Conservation (phyloP, 192 early-diverging fungal genomes). For the Coemansia aciculifera region DNA sequence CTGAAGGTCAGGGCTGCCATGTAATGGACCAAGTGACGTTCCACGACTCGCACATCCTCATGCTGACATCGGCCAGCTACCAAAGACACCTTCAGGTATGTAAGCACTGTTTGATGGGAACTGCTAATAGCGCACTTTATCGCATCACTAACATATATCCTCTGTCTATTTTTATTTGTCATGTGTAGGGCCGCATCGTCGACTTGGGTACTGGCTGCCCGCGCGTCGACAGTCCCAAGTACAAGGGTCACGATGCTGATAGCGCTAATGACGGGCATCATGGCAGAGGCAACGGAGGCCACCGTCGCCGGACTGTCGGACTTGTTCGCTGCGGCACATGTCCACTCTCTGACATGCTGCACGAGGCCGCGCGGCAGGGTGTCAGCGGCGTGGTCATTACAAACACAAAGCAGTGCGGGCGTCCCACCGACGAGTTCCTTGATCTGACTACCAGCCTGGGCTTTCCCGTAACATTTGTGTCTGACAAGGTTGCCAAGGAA, state of each 20-base stretch:
- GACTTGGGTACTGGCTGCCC: slow-evolving; percentile 26
- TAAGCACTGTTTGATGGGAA: neutral
- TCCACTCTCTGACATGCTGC: slow-evolving; percentile 31
- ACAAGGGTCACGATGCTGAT: neutral
- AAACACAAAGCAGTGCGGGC: slow-evolving; percentile 46
- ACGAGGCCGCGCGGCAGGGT: slow-evolving; percentile 24
- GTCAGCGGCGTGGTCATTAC: slow-evolving; percentile 36
- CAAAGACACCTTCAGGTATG: slow-evolving; percentile 38
- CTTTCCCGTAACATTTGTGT: slow-evolving; percentile 44
- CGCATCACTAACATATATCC: neutral
- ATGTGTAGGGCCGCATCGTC: slow-evolving; percentile 39
- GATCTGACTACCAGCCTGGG: slow-evolving; percentile 27
- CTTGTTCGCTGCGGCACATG: slow-evolving; percentile 45
- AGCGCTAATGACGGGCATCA: neutral
- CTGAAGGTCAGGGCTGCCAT: slow-evolving; percentile 45
- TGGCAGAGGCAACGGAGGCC: neutral
- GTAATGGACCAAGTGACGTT: slow-evolving; percentile 35
- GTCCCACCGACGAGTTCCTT: slow-evolving; percentile 35
- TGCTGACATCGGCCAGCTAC: slow-evolving; percentile 32
- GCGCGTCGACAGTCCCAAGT: neutral
- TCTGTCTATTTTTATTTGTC: neutral
- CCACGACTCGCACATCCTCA: slow-evolving; percentile 42
- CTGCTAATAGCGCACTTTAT: neutral
- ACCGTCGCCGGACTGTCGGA: slow-evolving; percentile 23
- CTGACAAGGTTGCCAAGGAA: slow-evolving; percentile 22